Evolutionary conservation across 2,329 filamentous ascomycete genomes (phyloP), one percentile per base, ranked within the genome.

Genomic region (Beauveria bassiana): DNA sequence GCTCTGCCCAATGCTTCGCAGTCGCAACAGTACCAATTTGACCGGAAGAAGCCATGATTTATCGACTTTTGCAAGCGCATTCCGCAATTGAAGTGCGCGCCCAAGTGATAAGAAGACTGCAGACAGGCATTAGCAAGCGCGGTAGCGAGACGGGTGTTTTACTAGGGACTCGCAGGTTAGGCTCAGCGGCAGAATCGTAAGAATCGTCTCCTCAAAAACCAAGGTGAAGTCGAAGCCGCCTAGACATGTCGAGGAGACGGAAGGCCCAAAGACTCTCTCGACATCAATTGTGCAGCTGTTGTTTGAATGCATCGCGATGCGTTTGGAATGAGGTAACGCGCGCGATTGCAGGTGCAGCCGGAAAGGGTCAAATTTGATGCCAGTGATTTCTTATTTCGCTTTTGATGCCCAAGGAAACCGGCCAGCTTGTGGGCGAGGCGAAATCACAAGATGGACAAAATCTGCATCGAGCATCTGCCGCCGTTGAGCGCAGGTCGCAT

Each of bases 201-300:
- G 64, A 22, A 71, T 63, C 49, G 61, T 62, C 55, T 71, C 68
- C 50, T 71, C 67, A 57, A 70, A 71, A 3, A 71, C 62, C 10
- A 70, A 63, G 7, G 69, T 70, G 51, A 71, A 70, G 62, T 71
- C 69, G 62, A 68, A 70, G 49, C 68, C 68, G n/a, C 56, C 63
- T n/a, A 65, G 64, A 54, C 68, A 70, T 40, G 53, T 51, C 12
- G 20, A 31, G 40, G 56, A 62, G 42, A 68, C 64, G 3, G 53
- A 51, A 5, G 67, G 67, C 14, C 67, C 67, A 51, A 67, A 68
- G 40, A 31, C 53, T 8, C 49, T 50, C 47, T 64, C 49, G 9
- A 59, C 49, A 10, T 53, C 50, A 14, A 61, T 58, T 5, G 50
- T 26, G 38, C 59, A 63, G 50, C n/a, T 59, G 43, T 49, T n/a